Percentiles rank a stretch among this genome's conserved stretches.
These are phyloP conservation scores for Penicillium bialowiezense DNA, from an alignment of 495 filamentous ascomycete genomes.

Conservation along the genomic window DNA sequence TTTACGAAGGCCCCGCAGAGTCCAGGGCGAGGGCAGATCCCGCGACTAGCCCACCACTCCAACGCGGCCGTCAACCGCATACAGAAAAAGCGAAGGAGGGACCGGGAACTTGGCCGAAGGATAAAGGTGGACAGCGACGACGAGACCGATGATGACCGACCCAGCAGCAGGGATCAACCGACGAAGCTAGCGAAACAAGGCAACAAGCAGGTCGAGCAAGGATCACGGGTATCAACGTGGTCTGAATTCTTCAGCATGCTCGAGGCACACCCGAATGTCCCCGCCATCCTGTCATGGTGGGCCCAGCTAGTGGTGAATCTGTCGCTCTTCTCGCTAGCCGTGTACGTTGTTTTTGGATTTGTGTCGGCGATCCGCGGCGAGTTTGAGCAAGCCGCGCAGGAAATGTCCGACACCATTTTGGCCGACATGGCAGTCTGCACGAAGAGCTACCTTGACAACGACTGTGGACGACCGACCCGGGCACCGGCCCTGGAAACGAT, in stretches of 20 bases:
- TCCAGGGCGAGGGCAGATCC: conserved; percentile 58
- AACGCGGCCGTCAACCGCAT: conserved; percentile 51
- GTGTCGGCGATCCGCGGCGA: conserved; percentile 71
- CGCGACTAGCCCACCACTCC: conserved; percentile 50
- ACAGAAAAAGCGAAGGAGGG: conserved; percentile 51
- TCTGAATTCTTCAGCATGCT: conserved; percentile 62
- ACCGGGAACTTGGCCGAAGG: conserved; percentile 42
- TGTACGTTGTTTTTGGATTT: conserved; percentile 71
- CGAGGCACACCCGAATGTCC: conserved; percentile 79
- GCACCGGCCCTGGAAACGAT: conserved; percentile 68
- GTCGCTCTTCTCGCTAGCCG: conserved; percentile 60
- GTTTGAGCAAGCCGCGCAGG: conserved; percentile 65
- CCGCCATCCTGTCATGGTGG: conserved; percentile 82
- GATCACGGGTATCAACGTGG: conserved; percentile 39
- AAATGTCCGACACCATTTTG: conserved; percentile 60
- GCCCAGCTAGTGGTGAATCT: conserved; percentile 77
- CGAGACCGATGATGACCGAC: conserved; percentile 48
- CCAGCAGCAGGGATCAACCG: conserved; percentile 37
- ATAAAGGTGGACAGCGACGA: conserved; percentile 53
- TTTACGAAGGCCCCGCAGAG: conserved; percentile 40
- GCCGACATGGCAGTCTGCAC: conserved; percentile 70
- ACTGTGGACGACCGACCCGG: conserved; percentile 58
- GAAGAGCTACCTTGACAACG: conserved; percentile 68
- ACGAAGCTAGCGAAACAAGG: conserved; percentile 17
- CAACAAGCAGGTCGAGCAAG: conserved; percentile 2